Evolutionary conservation across 1,139 yeast genomes (phyloP).

Genomic region (Hyphopichia buzzinii): DNA sequence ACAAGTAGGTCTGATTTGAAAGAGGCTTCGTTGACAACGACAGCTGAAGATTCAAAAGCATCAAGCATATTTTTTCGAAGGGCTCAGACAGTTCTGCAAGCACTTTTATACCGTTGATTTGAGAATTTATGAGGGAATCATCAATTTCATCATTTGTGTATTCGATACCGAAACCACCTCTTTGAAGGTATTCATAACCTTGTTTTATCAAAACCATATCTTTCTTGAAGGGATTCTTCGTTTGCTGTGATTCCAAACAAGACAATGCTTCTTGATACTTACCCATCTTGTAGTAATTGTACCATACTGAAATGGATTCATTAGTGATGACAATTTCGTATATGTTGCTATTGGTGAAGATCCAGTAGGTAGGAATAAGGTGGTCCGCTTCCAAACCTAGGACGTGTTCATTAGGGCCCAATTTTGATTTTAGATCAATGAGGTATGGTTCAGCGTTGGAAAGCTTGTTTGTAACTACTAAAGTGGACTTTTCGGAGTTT

Average conservation of each 20-base stretch:
- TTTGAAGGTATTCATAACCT: slow-evolving; percentile 56
- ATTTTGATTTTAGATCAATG: slow-evolving; percentile 8
- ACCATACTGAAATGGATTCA: slow-evolving; percentile 79
- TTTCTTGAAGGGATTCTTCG: slow-evolving; percentile 27
- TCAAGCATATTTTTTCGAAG: slow-evolving; percentile 68
- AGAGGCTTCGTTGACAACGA: slow-evolving; percentile 5
- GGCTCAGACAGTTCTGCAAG: slow-evolving; percentile 67
- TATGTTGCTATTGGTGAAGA: slow-evolving; percentile 18
- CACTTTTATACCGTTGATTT: slow-evolving; percentile 56
- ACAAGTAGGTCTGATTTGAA: slow-evolving; percentile 20
- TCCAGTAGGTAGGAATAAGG: slow-evolving; percentile 27
- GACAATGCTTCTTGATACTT: slow-evolving; percentile 69
- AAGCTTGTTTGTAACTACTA: slow-evolving; percentile 17
- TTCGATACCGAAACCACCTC: slow-evolving; percentile 41
- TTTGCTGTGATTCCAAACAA: slow-evolving; percentile 31
- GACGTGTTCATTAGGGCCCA: slow-evolving; percentile 33
- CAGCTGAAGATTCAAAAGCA: slow-evolving; percentile 47
- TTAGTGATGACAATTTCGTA: slow-evolving; percentile 59
- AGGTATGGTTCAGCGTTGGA: slow-evolving; percentile 13
- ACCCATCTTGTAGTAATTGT: slow-evolving; percentile 57
- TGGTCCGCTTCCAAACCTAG: slow-evolving; percentile 63
- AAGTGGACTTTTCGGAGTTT: background rate
- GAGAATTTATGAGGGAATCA: slow-evolving; percentile 21
- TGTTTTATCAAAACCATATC: slow-evolving; percentile 62
- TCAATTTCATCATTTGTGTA: slow-evolving; percentile 13